Evolutionary conservation across 2,329 filamentous ascomycete species (phyloP).

Genomic region (Thielaviopsis populi): DNA sequence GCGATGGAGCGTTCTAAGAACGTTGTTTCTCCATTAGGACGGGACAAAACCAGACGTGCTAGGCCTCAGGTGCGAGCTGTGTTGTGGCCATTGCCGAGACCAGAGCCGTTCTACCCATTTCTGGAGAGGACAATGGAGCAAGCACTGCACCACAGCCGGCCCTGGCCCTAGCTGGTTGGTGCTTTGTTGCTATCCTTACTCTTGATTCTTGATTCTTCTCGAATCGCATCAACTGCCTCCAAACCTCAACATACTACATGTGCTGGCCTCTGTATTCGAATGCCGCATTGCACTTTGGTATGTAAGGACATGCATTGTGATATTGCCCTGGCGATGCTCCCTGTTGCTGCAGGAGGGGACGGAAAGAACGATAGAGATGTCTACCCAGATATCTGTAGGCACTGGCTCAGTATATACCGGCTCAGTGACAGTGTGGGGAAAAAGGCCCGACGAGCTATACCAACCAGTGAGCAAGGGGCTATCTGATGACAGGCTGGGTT

Average conservation of each 20-base stretch:
- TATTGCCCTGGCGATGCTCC: neutral
- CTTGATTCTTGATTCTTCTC: neutral
- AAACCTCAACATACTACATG: neutral
- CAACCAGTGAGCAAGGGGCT: neutral
- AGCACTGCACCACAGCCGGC: neutral
- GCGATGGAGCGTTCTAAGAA: conserved; percentile 1
- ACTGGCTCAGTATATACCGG: neutral
- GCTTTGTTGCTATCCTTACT: neutral
- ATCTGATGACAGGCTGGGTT: neutral
- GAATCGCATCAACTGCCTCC: neutral
- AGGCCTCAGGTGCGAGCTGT: neutral
- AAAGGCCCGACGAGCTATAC: neutral
- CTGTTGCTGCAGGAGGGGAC: neutral
- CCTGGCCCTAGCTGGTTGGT: neutral
- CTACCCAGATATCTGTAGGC: neutral
- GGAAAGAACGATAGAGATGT: neutral
- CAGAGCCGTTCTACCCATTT: neutral
- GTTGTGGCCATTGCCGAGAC: conserved; percentile 2
- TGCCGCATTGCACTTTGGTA: neutral
- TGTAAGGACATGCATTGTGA: neutral
- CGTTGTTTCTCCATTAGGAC: neutral
- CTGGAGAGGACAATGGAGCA: neutral
- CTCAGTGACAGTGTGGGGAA: neutral
- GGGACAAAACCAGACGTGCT: neutral
- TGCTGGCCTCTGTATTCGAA: neutral